Base-by-base conservation (phyloP, 2,329 filamentous ascomycete genomes). In the Ustulina deusta region DNA sequence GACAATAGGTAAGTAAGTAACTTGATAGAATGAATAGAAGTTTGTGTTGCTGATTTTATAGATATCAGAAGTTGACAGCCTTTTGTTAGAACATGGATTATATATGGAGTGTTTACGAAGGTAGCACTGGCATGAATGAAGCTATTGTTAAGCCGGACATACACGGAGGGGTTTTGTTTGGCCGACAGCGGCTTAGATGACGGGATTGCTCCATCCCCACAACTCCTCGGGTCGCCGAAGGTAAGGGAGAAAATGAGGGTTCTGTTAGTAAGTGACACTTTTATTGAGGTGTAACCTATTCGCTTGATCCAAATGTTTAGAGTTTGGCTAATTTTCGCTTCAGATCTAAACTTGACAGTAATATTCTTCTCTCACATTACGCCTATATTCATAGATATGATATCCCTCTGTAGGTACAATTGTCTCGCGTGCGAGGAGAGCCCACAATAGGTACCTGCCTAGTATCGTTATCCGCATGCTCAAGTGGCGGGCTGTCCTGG, bases 121-220 rank as follows among this genome's bases (percentile, higher is more conserved):
- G 29, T 49, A 55, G 38, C 38, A 42, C n/a, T 22, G 7, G 15
- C 29, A 27, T 20, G 11, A 25, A 48, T 25, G 34, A 63, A 52
- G 44, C 42, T 52, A 32, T 59, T 17, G 27, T 25, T 22, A 61
- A 61, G 56, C 22, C 54, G 32, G 40, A 42, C 20, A 25, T 40
- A 49, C 36, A 29, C 40, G 56, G 56, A 58, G 56, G 48, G 49
- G 27, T 52, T 52, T 29, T 11, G 27, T 27, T 40, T 34, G 27
- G 49, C 49, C 57, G 42, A 34, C 63, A 32, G 32, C 32, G 3
- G 29, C 48, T 55, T 32, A 29, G 51, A 40, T 65, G 63, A 65
- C 57, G 63, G 56, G 36, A 52, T 65, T 22, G 56, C 20, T 42
- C 36, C 27, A 25, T 54, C 63, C 49, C 44, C 59, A 40, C 58